phyloP scores from a whole-genome alignment of 257 asterid genomes.

The Scutellaria galericulata region DNA sequence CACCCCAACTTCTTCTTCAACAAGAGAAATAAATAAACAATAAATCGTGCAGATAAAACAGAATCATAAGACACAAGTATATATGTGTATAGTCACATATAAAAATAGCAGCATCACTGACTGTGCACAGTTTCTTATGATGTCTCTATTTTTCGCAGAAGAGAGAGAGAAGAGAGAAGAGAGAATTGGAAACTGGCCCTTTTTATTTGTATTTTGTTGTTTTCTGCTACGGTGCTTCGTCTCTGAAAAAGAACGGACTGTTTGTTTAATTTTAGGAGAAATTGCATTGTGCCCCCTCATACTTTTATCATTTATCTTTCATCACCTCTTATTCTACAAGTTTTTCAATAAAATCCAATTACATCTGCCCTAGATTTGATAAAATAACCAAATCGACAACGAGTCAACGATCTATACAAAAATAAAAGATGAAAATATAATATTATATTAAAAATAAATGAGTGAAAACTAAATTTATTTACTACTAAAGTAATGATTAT shows the following conservation, averaged over 20 bases:
- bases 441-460: no score
- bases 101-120: slow-evolving; percentile 29
- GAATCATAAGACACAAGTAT: slow-evolving; percentile 2
- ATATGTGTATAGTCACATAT: slow-evolving; percentile 7
- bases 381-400: no score
- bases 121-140: slow-evolving; percentile 28
- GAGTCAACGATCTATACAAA: no score
- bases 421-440: no score
- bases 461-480: no score
- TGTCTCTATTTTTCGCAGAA: slow-evolving; percentile 26
- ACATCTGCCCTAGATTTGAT: no score
- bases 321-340: no score
- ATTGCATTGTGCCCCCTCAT: slow-evolving; percentile 16
- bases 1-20: slow-evolving; percentile 32
- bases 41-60: slow-evolving; percentile 30
- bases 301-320: not conserved
- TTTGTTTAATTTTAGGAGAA: not conserved
- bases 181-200: slow-evolving; percentile 39
- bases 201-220: slow-evolving; percentile 24
- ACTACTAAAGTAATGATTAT: no score
- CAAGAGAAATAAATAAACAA: slow-evolving; percentile 1
- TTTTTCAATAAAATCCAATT: no score
- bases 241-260: slow-evolving; percentile 5
- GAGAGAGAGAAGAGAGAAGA: not conserved
- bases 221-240: slow-evolving; percentile 26